Evolutionary conservation across 257 asterid genomes (phyloP).

Genomic region (Solanum corneliomulleri): DNA sequence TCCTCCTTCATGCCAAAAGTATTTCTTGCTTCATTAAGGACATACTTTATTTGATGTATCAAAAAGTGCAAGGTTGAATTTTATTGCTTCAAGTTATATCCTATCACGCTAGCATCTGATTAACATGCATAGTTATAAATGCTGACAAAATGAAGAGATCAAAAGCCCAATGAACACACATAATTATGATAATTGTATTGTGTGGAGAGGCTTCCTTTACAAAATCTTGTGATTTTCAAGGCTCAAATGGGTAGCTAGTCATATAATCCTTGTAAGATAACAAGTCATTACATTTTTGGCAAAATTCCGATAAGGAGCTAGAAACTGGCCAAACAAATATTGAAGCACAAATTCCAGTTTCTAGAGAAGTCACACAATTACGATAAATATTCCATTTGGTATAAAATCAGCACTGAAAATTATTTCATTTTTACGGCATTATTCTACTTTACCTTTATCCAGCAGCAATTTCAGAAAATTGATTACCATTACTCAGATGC

Average conservation of each 20-base stretch:
- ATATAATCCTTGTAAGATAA: not conserved
- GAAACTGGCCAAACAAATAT: not conserved
- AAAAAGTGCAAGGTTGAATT: not conserved
- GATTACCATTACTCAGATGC: too few species aligned
- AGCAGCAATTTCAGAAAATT: not conserved
- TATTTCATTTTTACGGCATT: not conserved
- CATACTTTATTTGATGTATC: not conserved
- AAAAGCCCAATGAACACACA: not conserved
- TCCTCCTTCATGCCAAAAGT: not conserved
- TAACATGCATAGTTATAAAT: not conserved
- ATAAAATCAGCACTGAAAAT: not conserved
- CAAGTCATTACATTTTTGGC: not conserved
- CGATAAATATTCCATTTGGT: not conserved
- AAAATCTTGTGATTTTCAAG: not conserved
- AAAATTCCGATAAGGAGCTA: not conserved
- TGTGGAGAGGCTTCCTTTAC: not conserved
- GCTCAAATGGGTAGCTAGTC: not conserved
- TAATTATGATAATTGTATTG: not conserved
- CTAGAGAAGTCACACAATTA: not conserved
- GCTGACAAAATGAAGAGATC: not conserved
- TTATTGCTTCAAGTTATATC: not conserved
- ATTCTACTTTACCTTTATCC: not conserved
- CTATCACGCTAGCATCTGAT: not conserved
- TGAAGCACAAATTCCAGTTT: not conserved
- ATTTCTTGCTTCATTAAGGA: not conserved